These are phyloP conservation scores for Fusarium liriodendri DNA, from an alignment of 2,329 filamentous ascomycete species.

Conservation along the genomic window DNA sequence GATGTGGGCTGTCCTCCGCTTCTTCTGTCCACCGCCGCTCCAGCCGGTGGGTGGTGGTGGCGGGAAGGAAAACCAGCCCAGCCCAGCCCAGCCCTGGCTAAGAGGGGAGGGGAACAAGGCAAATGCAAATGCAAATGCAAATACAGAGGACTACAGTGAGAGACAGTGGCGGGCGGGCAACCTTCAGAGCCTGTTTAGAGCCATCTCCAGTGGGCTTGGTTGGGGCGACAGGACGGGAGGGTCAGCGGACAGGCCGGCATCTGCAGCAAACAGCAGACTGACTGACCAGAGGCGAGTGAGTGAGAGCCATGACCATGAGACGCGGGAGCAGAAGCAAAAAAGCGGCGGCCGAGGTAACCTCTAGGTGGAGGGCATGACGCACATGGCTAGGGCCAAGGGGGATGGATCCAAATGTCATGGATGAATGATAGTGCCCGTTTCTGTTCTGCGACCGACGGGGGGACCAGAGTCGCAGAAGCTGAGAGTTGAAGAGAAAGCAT, in stretches of 20 bases:
- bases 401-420: slow-evolving; percentile 15
- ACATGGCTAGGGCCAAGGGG: slow-evolving; percentile 30
- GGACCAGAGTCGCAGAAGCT: slow-evolving; percentile 8
- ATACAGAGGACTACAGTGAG: slow-evolving; percentile 26
- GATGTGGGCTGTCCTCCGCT: slow-evolving; percentile 18
- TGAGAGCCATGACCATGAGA: neutral
- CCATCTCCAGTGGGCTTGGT: slow-evolving; percentile 8
- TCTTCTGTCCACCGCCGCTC: slow-evolving; percentile 7
- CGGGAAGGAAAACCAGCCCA: slow-evolving; percentile 21
- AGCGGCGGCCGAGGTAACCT: slow-evolving; percentile 25
- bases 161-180: slow-evolving; percentile 1
- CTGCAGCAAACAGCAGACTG: slow-evolving; percentile 23
- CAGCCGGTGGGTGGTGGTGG: slow-evolving; percentile 29
- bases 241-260: slow-evolving; percentile 12
- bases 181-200: slow-evolving; percentile 19
- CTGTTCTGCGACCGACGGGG: slow-evolving; percentile 20
- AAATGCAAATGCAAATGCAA: neutral
- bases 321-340: slow-evolving; percentile 13
- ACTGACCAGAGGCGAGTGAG: neutral
- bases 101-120: neutral
- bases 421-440: slow-evolving; percentile 25
- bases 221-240: neutral
- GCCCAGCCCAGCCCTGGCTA: neutral
- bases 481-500: slow-evolving; percentile 7
- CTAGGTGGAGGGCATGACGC: slow-evolving; percentile 30